Evolutionary conservation across 2,329 filamentous ascomycete genomes (phyloP).

Genomic region (Davidsoniella virescens): DNA sequence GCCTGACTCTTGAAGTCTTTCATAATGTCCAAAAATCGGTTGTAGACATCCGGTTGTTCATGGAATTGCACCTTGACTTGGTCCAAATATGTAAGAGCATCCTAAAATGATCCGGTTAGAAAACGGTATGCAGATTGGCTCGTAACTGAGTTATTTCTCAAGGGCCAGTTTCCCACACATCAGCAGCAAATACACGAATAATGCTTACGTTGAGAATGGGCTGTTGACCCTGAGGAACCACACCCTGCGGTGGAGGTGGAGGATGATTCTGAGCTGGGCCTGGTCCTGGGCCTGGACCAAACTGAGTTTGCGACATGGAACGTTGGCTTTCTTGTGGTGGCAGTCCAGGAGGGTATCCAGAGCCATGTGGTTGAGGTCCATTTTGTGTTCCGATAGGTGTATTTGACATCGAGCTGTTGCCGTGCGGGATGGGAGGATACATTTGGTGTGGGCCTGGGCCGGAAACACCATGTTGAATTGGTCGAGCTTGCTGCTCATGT

Average conservation of each 20-base stretch:
- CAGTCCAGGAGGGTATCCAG: slow-evolving; percentile 2
- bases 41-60: slow-evolving; percentile 94
- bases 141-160: not conserved
- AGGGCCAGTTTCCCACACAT: no score
- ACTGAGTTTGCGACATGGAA: slow-evolving; percentile 12
- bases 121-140: not conserved
- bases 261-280: slow-evolving; percentile 17
- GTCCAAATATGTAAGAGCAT: slow-evolving; percentile 86
- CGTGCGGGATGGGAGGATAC: slow-evolving; percentile 38
- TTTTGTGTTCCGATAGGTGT: slow-evolving; percentile 39
- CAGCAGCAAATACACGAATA: not conserved
- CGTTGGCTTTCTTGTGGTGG: slow-evolving; percentile 25
- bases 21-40: slow-evolving; percentile 95
- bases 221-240: slow-evolving; percentile 27
- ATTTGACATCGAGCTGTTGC: slow-evolving; percentile 31
- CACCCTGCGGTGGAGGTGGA: slow-evolving; percentile 24
- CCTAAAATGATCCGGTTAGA: slow-evolving; percentile 21
- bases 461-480: slow-evolving; percentile 33
- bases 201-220: slow-evolving; percentile 35
- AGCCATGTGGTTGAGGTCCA: slow-evolving; percentile 28
- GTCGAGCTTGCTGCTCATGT: slow-evolving; percentile 34
- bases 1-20: slow-evolving; percentile 99
- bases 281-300: slow-evolving; percentile 6
- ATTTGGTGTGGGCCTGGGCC: slow-evolving; percentile 35
- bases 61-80: slow-evolving; percentile 98